Evolutionary conservation across 768 basidiomycete genomes (phyloP).

Genomic region (Floccularia luteovirens): DNA sequence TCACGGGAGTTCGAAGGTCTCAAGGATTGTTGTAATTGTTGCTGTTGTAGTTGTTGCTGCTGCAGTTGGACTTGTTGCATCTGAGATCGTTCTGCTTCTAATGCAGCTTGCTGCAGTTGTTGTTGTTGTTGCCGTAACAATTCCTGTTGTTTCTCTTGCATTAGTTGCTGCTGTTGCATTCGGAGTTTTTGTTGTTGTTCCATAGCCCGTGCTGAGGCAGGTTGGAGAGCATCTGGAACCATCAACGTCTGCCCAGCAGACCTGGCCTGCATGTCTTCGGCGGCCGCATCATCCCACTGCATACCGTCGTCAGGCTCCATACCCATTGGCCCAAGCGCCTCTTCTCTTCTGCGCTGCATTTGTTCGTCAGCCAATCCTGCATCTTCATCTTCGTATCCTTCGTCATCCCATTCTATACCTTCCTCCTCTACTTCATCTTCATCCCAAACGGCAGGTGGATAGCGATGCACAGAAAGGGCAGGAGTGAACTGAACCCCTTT

Average conservation of each 20-base stretch:
- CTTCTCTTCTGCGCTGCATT: constrained; percentile 23
- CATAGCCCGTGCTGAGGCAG: constrained; percentile 22
- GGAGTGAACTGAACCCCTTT: constrained; percentile 65
- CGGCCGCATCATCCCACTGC: constrained; percentile 76
- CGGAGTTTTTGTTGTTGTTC: constrained; percentile 20
- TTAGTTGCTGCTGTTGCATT: constrained; percentile 14
- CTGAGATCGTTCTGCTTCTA: no score
- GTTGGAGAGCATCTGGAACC: constrained; percentile 26
- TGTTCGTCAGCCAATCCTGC: constrained; percentile 52
- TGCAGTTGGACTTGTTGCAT: constrained; percentile 23
- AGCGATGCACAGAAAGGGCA: constrained; percentile 60
- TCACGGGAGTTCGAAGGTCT: constrained; percentile 43
- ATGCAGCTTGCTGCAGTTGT: constrained; percentile 19
- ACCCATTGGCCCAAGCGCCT: constrained; percentile 18
- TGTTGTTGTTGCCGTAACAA: constrained; percentile 11
- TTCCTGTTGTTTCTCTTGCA: constrained; percentile 9
- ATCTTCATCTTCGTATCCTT: constrained; percentile 66
- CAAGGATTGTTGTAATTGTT: constrained; percentile 25
- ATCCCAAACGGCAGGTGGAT: constrained; percentile 78
- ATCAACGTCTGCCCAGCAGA: constrained; percentile 14
- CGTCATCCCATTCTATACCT: constrained; percentile 59
- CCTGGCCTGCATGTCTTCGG: constrained; percentile 32
- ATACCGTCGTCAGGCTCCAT: constrained; percentile 81
- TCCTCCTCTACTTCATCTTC: constrained; percentile 67
- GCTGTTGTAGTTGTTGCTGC: constrained; percentile 22